A percentile compares a stretch with the other conserved stretches of the same genome.
phyloP scores from a whole-genome alignment of 2,329 filamentous ascomycete species.

The Monosporascus sp. region DNA sequence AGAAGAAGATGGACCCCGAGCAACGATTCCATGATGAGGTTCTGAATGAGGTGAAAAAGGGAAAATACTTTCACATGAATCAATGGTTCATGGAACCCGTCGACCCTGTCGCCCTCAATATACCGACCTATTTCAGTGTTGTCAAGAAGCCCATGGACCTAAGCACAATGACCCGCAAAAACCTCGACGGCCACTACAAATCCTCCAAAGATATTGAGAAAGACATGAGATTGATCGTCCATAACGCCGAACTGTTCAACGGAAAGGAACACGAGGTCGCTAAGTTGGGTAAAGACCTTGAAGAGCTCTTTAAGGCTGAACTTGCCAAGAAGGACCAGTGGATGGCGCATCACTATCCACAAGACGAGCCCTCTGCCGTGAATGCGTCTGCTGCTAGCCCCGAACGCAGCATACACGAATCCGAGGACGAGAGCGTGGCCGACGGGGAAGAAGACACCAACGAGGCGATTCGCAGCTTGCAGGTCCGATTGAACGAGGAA shows the following conservation, averaged over 20 bases:
- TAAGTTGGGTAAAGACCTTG: conserved; percentile 63
- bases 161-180: conserved; percentile 70
- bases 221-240: conserved; percentile 77
- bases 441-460: conserved; percentile 44
- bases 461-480: conserved; percentile 48
- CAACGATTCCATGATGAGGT: conserved; percentile 85
- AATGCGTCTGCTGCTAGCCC: conserved; percentile 58
- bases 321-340: conserved; percentile 78
- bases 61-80: conserved; percentile 63
- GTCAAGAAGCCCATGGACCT: conserved; percentile 98
- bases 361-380: conserved; percentile 33
- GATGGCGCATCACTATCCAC: conserved; percentile 66
- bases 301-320: conserved; percentile 68
- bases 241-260: conserved; percentile 93
- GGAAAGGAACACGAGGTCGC: conserved; percentile 67
- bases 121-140: conserved; percentile 86
- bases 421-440: conserved; percentile 67
- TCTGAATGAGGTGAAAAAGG: conserved; percentile 69
- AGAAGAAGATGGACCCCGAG: conserved; percentile 86
- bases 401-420: conserved; percentile 62
- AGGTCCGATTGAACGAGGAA: conserved; percentile 49
- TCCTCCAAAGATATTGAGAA: conserved; percentile 80
- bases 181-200: conserved; percentile 73
- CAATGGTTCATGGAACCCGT: conserved; percentile 78
- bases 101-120: conserved; percentile 88